Evolutionary conservation across 2,329 filamentous ascomycete genomes (phyloP).

Genomic region (Fusarium annulatum): DNA sequence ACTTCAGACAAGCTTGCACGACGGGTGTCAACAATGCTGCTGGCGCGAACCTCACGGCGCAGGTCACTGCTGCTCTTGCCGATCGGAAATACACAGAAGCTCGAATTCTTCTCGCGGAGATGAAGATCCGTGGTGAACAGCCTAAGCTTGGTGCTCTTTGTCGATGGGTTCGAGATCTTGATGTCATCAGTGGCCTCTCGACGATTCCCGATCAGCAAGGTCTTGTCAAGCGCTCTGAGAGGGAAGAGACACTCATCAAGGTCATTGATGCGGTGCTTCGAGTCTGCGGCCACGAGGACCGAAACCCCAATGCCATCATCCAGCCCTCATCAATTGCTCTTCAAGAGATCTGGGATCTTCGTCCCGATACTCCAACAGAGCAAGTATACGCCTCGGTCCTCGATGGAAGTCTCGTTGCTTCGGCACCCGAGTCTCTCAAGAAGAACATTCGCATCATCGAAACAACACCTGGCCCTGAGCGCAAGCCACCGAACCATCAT

Average conservation of each 20-base stretch:
- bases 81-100: constrained; percentile 75
- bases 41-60: constrained; percentile 71
- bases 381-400: constrained; percentile 67
- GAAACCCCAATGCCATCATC: constrained; percentile 49
- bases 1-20: constrained; percentile 75
- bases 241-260: constrained; percentile 66
- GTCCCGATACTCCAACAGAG: constrained; percentile 54
- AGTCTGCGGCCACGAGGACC: constrained; percentile 71
- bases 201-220: constrained; percentile 61
- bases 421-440: constrained; percentile 51
- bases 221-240: constrained; percentile 52
- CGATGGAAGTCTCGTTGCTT: constrained; percentile 64
- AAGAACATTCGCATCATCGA: constrained; percentile 68
- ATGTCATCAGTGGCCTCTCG: constrained; percentile 74
- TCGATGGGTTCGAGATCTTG: constrained; percentile 77
- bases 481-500: constrained; percentile 76
- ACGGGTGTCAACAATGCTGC: constrained; percentile 72
- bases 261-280: constrained; percentile 74
- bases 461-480: constrained; percentile 66
- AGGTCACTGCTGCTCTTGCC: constrained; percentile 72
- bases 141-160: constrained; percentile 76
- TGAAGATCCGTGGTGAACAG: constrained; percentile 72
- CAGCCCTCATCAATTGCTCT: constrained; percentile 61
- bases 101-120: constrained; percentile 73
- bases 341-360: constrained; percentile 71